Base-by-base conservation (phyloP, 2,329 filamentous ascomycete species). In the Macroventuria anomochaeta region DNA sequence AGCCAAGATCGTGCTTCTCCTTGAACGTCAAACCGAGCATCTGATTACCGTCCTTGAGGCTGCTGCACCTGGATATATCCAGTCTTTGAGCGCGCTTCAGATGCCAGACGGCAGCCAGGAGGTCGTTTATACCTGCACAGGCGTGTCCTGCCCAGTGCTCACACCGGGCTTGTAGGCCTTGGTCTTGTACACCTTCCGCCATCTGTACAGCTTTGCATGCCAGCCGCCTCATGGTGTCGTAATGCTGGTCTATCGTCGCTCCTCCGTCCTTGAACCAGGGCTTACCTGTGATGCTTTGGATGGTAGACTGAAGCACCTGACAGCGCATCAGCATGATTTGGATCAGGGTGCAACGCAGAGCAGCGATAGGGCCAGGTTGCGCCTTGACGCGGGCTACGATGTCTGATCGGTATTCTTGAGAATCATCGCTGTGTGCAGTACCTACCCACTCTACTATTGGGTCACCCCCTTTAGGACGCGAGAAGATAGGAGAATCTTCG, bases 141-240 rank as follows among this genome's bases (percentile, higher is more conserved):
- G 51, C 64, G 15, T 54, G 21, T 18, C 62, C 64, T 26, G 48
- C 34, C 65, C 65, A 69, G 39, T 64, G 68, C 33, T 61, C 55
- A 20, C 55, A 55, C 2, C 59, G 50, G 2, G 64, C 62, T 25
- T 57, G 56, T 17, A 67, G 32, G 3, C 54, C 50, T 7, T 34
- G 20, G 15, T 53, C 58, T 3, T 57, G 18, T 15, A 62, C 25
- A 0, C 39, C 51, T 25, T 57, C 36, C 8, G 62, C 56, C 7
- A 64, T 26, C 3, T 31, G 15, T 3, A 20, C 42, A 10, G 63
- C 62, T 28, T 53, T 46, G 8, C 33, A 46, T 3, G 61, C 57
- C 3, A 53, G 60, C 61, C 6, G 33, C 44, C 1, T 15, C n/a
- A 21, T 58, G 49, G 21, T 52, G 43, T 17, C 17, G 12, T 25